These are phyloP conservation scores for Fusarium sp. DNA, from an alignment of 2,329 filamentous ascomycete species.

Conservation along the genomic window DNA sequence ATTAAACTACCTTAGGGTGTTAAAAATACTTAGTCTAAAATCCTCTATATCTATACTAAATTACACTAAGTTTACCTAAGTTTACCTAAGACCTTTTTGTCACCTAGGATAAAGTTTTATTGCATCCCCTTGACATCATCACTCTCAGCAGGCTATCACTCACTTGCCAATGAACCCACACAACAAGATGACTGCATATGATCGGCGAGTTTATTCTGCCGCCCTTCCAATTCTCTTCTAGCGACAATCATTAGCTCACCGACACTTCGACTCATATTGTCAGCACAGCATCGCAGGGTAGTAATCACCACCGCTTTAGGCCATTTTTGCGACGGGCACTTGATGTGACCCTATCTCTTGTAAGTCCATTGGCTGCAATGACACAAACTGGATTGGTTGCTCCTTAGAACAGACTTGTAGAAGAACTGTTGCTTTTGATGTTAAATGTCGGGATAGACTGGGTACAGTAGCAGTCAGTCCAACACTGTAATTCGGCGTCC, in stretches of 20 bases:
- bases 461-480: neutral
- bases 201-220: neutral
- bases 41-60: no score
- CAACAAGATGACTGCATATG: neutral
- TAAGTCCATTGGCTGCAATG: neutral
- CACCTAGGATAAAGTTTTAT: no score
- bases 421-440: neutral
- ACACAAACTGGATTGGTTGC: neutral
- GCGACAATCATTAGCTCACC: neutral
- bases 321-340: neutral
- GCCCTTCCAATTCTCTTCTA: neutral
- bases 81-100: no score
- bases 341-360: neutral
- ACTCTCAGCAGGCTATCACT: no score
- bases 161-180: neutral
- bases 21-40: no score
- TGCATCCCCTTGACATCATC: neutral
- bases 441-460: neutral
- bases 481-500: neutral
- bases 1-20: no score
- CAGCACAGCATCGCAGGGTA: neutral
- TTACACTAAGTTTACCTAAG: no score
- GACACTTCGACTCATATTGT: neutral
- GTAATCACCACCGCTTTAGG: neutral
- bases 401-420: fast-evolving